phyloP scores from a whole-genome alignment of 768 basidiomycete genomes.

The Tremella yokohamensis region DNA sequence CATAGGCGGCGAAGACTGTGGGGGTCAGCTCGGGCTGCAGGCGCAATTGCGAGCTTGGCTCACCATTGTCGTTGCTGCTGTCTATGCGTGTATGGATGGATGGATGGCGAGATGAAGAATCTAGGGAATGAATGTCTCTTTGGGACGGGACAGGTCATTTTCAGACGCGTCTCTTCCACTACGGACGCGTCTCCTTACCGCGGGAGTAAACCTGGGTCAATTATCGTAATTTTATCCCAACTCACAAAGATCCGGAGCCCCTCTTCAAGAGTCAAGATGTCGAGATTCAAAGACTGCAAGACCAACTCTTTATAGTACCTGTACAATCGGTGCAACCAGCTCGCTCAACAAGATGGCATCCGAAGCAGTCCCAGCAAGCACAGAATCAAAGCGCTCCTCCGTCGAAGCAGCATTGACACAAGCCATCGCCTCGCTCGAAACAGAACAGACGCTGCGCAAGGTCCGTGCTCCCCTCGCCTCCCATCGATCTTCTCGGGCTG shows the following conservation, averaged over 20 bases:
- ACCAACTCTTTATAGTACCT: no score
- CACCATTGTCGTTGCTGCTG: constrained; percentile 18
- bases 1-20: constrained; percentile 40
- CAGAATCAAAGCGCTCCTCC: constrained; percentile 8
- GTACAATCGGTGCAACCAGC: no score
- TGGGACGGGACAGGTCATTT: neutral
- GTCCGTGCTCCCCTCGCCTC: constrained; percentile 14
- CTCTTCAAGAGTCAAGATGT: no score
- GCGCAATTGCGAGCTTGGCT: constrained; percentile 7
- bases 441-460: constrained; percentile 42
- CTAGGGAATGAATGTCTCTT: constrained; percentile 9
- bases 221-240: no score
- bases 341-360: no score
- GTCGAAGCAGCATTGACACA: constrained; percentile 19
- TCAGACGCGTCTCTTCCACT: constrained; percentile 7
- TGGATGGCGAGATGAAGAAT: constrained; percentile 10
- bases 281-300: no score
- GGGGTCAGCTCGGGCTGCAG: neutral
- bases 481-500: neutral
- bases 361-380: neutral
- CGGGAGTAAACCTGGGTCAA: no score
- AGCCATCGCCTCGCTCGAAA: constrained; percentile 37
- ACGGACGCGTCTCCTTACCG: no score
- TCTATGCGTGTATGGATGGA: neutral
- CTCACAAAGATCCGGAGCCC: no score